phyloP scores from a whole-genome alignment of 2,329 filamentous ascomycete species.

The Gliomastix tumulicola region DNA sequence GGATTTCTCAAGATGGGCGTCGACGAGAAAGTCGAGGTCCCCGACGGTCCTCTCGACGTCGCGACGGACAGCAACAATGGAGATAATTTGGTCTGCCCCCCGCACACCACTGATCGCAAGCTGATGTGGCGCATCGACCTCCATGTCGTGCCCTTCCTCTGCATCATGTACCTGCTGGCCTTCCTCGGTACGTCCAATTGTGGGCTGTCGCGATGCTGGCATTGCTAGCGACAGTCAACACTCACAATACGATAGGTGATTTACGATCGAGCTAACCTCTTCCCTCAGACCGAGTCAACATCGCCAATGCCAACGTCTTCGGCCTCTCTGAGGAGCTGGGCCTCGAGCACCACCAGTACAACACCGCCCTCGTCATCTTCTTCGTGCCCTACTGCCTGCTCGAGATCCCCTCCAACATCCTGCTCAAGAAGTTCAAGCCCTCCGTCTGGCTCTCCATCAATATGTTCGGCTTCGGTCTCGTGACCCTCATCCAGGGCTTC shows the following conservation, averaged over 20 bases:
- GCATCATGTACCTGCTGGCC: slow-evolving; percentile 63
- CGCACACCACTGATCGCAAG: slow-evolving; percentile 54
- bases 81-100: slow-evolving; percentile 40
- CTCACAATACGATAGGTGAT: no score
- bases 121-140: slow-evolving; percentile 66
- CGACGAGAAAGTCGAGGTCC: no score
- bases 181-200: slow-evolving; percentile 43
- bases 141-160: slow-evolving; percentile 65
- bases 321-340: slow-evolving; percentile 55
- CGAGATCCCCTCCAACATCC: slow-evolving; percentile 55
- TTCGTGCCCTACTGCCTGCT: slow-evolving; percentile 71
- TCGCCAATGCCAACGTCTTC: slow-evolving; percentile 69
- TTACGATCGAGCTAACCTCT: no score
- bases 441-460: slow-evolving; percentile 66
- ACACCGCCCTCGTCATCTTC: slow-evolving; percentile 72
- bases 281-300: slow-evolving; percentile 68
- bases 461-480: slow-evolving; percentile 78
- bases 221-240: no score
- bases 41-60: no score
- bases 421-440: slow-evolving; percentile 14
- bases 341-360: slow-evolving; percentile 57
- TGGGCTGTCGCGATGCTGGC: no score
- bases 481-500: slow-evolving; percentile 69
- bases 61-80: no score
- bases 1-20: no score